Base-by-base conservation (phyloP, 805 yeast genomes). In the Metschnikowia henanensis region DNA sequence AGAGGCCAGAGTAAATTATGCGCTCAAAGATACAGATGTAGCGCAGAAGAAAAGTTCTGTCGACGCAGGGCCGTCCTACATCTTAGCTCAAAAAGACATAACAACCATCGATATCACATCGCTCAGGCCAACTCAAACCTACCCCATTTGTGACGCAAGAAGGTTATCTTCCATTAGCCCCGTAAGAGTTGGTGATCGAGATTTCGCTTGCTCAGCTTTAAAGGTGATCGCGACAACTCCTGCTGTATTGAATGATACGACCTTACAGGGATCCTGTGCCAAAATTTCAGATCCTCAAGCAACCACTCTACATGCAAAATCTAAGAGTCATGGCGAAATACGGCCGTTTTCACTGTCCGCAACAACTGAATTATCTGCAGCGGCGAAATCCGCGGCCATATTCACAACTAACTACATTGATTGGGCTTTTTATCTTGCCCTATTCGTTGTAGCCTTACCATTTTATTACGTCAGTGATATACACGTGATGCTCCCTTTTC, bases 401-500 rank as follows among this genome's bases (percentile, higher is more conserved):
- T 67, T 68, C 43, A 58, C 75, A 9, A 61, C 68, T 5, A 65
- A 65, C 25, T 63, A 79, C 55, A 70, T 81, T 45, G 89, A 83
- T 60, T 81, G 82, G 77, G 47, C 73, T 12, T 55, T 81, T 3
- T 81, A 79, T 58, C 43, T 56, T 0, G 32, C 68, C 0, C 45
- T 85, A 9, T 76, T 81, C 45, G 53, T 81, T 6, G 71, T 67
- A 3, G 83, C 90, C 0, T 46, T 83, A 9, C 84, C 87, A 2
- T 66, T 83, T 22, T 84, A 83, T 61, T 83, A 76, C 56, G 63
- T 76, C 6, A 60, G 49, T 12, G 47, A 62, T 4, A 58, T 79
- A 15, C 77, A 78, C 46, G 76, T 80, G 39, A 75, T 79, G 46
- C 65, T 85, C 60, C 81, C 83, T 8, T 75, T 81, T 45, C 90